phyloP scores from a whole-genome alignment of 768 basidiomycete genomes.

The Mycena haematopus region DNA sequence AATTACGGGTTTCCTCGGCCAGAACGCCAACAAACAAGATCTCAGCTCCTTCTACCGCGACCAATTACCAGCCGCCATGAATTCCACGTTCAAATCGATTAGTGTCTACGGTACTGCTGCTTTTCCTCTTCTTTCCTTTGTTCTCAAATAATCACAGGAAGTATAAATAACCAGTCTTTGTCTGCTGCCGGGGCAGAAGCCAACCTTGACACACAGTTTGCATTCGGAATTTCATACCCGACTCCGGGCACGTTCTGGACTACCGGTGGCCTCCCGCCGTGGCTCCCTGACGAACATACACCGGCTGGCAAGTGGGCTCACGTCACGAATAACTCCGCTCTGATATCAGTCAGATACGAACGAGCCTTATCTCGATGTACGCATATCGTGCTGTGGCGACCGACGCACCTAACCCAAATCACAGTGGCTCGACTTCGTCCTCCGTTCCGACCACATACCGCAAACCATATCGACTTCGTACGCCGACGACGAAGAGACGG shows the following conservation, averaged over 20 bases:
- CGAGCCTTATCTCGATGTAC: slow-evolving; percentile 54
- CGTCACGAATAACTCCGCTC: background rate
- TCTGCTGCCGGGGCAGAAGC: slow-evolving; percentile 66
- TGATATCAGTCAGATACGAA: slow-evolving; percentile 43
- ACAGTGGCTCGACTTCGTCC: slow-evolving; percentile 70
- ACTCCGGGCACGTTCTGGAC: slow-evolving; percentile 65
- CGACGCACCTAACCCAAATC: slow-evolving; percentile 26
- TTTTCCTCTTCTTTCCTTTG: background rate
- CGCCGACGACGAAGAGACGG: slow-evolving; percentile 75
- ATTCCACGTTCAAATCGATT: slow-evolving; percentile 57
- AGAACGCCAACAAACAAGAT: slow-evolving; percentile 62
- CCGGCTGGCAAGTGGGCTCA: slow-evolving; percentile 31
- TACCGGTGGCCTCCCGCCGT: slow-evolving; percentile 68
- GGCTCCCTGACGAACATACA: slow-evolving; percentile 51
- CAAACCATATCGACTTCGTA: slow-evolving; percentile 76
- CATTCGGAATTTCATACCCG: slow-evolving; percentile 67
- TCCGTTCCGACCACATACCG: slow-evolving; percentile 52
- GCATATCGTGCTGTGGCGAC: background rate
- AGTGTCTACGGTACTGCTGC: slow-evolving; percentile 58
- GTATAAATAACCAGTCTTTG: slow-evolving; percentile 63
- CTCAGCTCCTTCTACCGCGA: slow-evolving; percentile 56
- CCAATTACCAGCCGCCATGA: slow-evolving; percentile 54
- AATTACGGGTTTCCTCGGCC: slow-evolving; percentile 58
- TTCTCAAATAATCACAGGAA: slow-evolving; percentile 48
- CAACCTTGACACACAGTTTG: slow-evolving; percentile 71